Evolutionary conservation across 1,284 basidiomycete genomes (phyloP), one percentile per base, ranked within the genome.

Genomic region (Abortiporus biennis): DNA sequence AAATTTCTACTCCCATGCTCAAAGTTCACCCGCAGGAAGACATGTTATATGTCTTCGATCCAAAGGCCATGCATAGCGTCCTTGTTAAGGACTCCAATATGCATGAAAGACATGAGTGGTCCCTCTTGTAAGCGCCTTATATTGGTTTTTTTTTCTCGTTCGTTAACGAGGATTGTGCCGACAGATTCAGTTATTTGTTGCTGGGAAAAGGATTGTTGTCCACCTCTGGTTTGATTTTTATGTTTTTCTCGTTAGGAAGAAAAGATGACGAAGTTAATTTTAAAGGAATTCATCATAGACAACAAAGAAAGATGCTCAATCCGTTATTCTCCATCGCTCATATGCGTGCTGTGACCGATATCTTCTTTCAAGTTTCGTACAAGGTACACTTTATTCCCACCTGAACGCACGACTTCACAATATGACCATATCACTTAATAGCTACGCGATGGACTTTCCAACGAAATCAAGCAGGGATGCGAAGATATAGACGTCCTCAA

Each of bases 401-500:
- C n/a, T 29, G 9, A 8, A n/a, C n/a, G n/a, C n/a, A n/a, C n/a
- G n/a, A n/a, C n/a, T n/a, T n/a, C n/a, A n/a, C n/a, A n/a, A n/a
- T n/a, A n/a, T n/a, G n/a, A n/a, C n/a, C n/a, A n/a, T n/a, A n/a
- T n/a, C n/a, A n/a, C n/a, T n/a, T n/a, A n/a, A n/a, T n/a, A n/a
- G n/a, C n/a, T n/a, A n/a, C n/a, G n/a, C n/a, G n/a, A n/a, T n/a
- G n/a, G n/a, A n/a, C n/a, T n/a, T n/a, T n/a, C n/a, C n/a, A n/a
- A n/a, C n/a, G n/a, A n/a, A n/a, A n/a, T n/a, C n/a, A n/a, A n/a
- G n/a, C n/a, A n/a, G n/a, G n/a, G n/a, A n/a, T n/a, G n/a, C n/a
- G n/a, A n/a, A n/a, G n/a, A n/a, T n/a, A n/a, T n/a, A n/a, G 58
- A 65, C 38, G 45, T 67, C 27, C 45, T 61, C 13, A 40, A 49